These are phyloP conservation scores for Verticillium dahliae DNA, from an alignment of 2,329 filamentous ascomycete genomes.

Conservation along the genomic window DNA sequence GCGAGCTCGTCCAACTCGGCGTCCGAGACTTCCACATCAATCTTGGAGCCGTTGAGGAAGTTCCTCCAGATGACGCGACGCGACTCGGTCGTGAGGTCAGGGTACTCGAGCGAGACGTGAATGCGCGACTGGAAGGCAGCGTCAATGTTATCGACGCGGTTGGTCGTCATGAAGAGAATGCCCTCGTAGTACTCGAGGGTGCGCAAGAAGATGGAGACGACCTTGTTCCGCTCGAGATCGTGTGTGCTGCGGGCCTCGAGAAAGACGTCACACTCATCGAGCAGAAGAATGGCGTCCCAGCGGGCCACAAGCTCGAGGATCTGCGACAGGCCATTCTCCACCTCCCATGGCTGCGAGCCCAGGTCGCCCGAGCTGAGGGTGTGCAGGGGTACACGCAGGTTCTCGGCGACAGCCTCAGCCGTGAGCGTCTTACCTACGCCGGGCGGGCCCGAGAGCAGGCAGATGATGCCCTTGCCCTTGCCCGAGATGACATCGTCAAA, in stretches of 20 bases:
- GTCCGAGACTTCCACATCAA: conserved; percentile 18
- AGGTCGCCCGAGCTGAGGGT: conserved; percentile 60
- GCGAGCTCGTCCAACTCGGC: conserved; percentile 26
- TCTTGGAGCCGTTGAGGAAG: conserved; percentile 26
- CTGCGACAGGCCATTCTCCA: conserved; percentile 66
- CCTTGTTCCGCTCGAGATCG: conserved; percentile 44
- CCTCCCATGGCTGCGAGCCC: conserved; percentile 54
- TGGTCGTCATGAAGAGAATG: conserved; percentile 46
- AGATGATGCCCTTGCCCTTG: conserved; percentile 57
- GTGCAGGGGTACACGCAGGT: conserved; percentile 41
- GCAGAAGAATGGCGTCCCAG: conserved; percentile 78
- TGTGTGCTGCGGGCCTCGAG: conserved; percentile 41
- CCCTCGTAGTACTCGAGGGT: conserved; percentile 45
- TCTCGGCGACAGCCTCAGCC: conserved; percentile 43
- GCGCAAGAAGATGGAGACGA: conserved; percentile 62
- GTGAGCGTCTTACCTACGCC: conserved; percentile 46
- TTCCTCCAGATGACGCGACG: conserved; percentile 31
- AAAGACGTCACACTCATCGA: conserved; percentile 84
- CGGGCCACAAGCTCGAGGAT: conserved; percentile 78
- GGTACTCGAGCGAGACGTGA: conserved; percentile 35
- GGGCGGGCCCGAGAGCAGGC: conserved; percentile 39
- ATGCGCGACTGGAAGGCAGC: conserved; percentile 23
- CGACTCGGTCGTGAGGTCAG: conserved; percentile 27
- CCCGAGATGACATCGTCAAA: conserved; percentile 48
- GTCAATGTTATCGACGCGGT: conserved; percentile 33